Conservation (phyloP, 1,284 basidiomycete species). For the Apiotrichum brassicae region DNA sequence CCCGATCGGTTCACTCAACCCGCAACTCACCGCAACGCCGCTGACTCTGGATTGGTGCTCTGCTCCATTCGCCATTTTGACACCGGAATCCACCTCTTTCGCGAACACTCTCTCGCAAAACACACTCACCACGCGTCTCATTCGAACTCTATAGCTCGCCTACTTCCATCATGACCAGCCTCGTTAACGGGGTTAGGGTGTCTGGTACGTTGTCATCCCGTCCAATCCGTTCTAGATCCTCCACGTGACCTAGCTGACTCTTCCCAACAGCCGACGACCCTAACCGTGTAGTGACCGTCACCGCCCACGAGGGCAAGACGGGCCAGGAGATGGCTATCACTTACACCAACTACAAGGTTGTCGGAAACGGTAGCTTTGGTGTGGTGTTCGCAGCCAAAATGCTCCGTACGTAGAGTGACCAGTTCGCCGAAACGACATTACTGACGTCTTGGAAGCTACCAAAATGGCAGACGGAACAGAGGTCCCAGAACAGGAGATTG, state of each 20-base stretch:
- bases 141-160: background rate
- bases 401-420: conserved; percentile 36
- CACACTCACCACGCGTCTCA: background rate
- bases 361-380: conserved; percentile 97
- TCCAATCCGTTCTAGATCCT: no score
- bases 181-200: conserved; percentile 82
- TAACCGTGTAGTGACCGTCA: conserved; percentile 86
- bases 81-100: no score
- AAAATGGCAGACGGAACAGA: conserved; percentile 38
- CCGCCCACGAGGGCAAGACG: conserved; percentile 89
- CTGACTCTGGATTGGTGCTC: no score
- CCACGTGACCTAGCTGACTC: conserved; percentile 3
- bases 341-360: conserved; percentile 97
- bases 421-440: background rate
- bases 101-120: no score
- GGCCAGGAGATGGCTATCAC: conserved; percentile 81
- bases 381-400: conserved; percentile 79
- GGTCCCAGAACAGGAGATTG: conserved; percentile 79
- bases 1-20: background rate
- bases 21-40: background rate
- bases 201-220: conserved; percentile 77
- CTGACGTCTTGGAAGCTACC: conserved; percentile 21
- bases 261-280: conserved; percentile 67
- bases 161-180: conserved; percentile 14
- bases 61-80: no score